phyloP scores from a whole-genome alignment of 2,329 filamentous ascomycete genomes.

The Byssoonygena ceratinophila region DNA sequence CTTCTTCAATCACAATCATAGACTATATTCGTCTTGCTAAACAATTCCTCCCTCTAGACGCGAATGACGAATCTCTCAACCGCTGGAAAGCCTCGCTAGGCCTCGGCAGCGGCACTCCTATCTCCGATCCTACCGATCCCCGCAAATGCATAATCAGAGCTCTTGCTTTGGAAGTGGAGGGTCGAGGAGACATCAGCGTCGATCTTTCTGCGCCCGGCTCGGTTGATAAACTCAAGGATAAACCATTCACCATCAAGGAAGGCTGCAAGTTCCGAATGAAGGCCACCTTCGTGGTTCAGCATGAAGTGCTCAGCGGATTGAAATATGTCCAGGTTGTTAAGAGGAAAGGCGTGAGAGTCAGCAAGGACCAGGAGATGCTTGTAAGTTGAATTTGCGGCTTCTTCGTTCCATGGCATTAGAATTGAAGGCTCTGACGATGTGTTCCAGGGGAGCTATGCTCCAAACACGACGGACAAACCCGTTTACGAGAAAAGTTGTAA shows the following conservation, averaged over 20 bases:
- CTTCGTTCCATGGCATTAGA: background rate
- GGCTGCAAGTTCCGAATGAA: constrained; percentile 89
- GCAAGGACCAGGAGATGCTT: constrained; percentile 98
- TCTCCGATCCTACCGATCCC: constrained; percentile 68
- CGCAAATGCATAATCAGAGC: constrained; percentile 89
- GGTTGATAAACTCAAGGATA: constrained; percentile 68
- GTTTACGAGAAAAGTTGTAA: constrained; percentile 85
- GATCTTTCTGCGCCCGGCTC: constrained; percentile 67
- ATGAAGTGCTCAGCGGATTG: constrained; percentile 86
- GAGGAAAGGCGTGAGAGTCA: constrained; percentile 72
- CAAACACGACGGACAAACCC: constrained; percentile 78
- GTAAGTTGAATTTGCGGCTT: constrained; percentile 43
- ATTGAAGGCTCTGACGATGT: background rate
- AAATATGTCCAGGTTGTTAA: constrained; percentile 95
- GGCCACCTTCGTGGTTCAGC: constrained; percentile 87
- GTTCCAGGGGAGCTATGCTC: constrained; percentile 73
- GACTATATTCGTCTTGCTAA: constrained; percentile 11
- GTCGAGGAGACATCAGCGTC: constrained; percentile 75
- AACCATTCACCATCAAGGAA: constrained; percentile 97
- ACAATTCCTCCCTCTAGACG: constrained; percentile 36
- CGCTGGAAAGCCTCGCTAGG: constrained; percentile 97
- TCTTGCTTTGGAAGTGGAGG: constrained; percentile 75
- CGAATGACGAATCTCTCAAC: constrained; percentile 83
- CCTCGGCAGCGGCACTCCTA: constrained; percentile 58
- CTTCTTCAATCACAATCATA: background rate